A percentile compares a stretch with the other conserved stretches of the same genome.
phyloP scores from a whole-genome alignment of 2,329 filamentous ascomycete species.

The Alternaria solani region DNA sequence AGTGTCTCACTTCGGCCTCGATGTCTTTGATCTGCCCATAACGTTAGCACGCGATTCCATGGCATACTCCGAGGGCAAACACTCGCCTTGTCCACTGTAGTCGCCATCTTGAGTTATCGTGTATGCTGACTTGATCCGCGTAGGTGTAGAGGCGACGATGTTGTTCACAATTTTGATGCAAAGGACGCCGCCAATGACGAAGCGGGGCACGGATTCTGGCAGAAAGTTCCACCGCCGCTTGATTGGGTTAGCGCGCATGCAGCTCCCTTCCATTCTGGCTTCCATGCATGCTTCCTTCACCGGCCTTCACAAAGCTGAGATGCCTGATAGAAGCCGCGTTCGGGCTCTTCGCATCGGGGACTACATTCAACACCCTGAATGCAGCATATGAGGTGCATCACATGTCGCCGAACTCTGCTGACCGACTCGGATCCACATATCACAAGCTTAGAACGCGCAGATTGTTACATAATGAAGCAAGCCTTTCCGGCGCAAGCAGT shows the following conservation, averaged over 20 bases:
- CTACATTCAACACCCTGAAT: slow-evolving; percentile 6
- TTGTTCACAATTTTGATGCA: slow-evolving; percentile 44
- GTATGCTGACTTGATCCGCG: slow-evolving; percentile 10
- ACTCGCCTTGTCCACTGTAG: slow-evolving; percentile 92
- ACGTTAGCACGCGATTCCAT: slow-evolving; percentile 38
- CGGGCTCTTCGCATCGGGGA: slow-evolving; percentile 11
- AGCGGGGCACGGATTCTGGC: slow-evolving; percentile 29
- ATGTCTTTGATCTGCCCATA: slow-evolving; percentile 85
- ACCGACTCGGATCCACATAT: slow-evolving; percentile 26
- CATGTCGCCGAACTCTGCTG: slow-evolving; percentile 23
- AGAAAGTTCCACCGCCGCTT: slow-evolving; percentile 23
- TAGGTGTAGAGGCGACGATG: slow-evolving; percentile 14
- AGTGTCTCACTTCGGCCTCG: slow-evolving; percentile 80
- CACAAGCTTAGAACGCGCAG: slow-evolving; percentile 26
- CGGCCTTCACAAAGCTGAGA: slow-evolving; percentile 21
- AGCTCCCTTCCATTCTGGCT: slow-evolving; percentile 12
- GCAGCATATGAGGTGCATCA: slow-evolving; percentile 14
- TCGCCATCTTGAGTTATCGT: slow-evolving; percentile 76
- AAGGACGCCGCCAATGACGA: slow-evolving; percentile 35
- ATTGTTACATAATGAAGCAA: slow-evolving; percentile 42
- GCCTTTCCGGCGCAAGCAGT: slow-evolving; percentile 15
- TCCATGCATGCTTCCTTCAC: slow-evolving; percentile 15
- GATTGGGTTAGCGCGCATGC: slow-evolving; percentile 8
- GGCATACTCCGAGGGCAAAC: slow-evolving; percentile 29
- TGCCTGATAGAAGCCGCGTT: slow-evolving; percentile 38